phyloP scores from a whole-genome alignment of 352 stramenopile species.

The Globisporangium barbulae region DNA sequence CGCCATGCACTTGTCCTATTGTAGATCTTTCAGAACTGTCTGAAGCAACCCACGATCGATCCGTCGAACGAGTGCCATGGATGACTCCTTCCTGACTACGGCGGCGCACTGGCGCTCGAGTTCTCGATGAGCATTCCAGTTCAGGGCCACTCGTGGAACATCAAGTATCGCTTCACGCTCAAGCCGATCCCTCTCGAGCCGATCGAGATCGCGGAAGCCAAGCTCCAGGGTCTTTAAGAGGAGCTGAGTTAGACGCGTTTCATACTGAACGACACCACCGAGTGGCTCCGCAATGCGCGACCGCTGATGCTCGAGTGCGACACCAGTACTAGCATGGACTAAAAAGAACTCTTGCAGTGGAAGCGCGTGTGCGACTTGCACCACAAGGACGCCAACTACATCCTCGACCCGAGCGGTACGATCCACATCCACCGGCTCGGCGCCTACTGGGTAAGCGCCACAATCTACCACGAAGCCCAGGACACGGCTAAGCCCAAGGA shows the following conservation, averaged over 20 bases:
- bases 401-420: too few relatives aligned
- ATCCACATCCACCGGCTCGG: too few relatives aligned
- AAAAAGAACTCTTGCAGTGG: too few relatives aligned
- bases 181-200: conserved; percentile 1
- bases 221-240: background rate
- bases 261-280: background rate
- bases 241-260: background rate
- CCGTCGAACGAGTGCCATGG: background rate
- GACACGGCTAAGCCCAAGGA: background rate
- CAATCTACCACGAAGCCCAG: too few relatives aligned
- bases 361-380: too few relatives aligned
- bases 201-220: conserved; percentile 1
- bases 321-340: too few relatives aligned
- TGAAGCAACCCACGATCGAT: background rate
- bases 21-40: background rate
- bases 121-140: background rate
- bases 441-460: too few relatives aligned
- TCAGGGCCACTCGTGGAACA: background rate
- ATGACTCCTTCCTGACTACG: background rate
- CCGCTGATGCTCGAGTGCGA: too few relatives aligned
- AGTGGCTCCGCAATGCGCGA: background rate
- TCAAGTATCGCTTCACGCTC: background rate
- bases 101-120: background rate
- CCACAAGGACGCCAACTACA: too few relatives aligned
- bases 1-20: background rate